Percentiles rank a stretch among this genome's conserved stretches.
Evolutionary conservation across 768 basidiomycete species (phyloP).

Genomic region (Russula sp.): DNA sequence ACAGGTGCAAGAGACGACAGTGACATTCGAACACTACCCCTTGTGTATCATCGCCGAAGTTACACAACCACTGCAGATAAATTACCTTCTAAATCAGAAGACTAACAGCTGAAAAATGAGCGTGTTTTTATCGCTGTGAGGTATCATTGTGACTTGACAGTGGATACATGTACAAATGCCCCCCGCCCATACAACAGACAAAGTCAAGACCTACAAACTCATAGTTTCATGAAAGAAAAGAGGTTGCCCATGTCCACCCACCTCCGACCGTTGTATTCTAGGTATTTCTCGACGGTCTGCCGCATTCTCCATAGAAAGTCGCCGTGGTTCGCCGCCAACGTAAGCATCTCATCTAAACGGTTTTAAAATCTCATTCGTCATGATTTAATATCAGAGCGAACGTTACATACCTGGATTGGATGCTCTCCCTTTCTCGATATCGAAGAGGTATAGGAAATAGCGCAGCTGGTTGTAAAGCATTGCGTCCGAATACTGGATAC

Average conservation of each 20-base stretch:
- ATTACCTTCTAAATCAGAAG: conserved; percentile 16
- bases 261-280: conserved; percentile 80
- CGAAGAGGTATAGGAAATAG: conserved; percentile 75
- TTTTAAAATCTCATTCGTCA: background rate
- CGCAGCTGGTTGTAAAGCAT: conserved; percentile 86
- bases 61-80: conserved; percentile 44
- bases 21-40: conserved; percentile 37
- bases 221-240: conserved; percentile 77
- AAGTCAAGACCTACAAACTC: conserved; percentile 16
- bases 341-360: conserved; percentile 46
- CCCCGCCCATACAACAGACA: background rate
- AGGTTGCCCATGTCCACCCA: conserved; percentile 79
- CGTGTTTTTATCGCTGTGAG: background rate
- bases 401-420: conserved; percentile 40
- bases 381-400: conserved; percentile 26
- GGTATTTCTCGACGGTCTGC: conserved; percentile 62
- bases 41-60: conserved; percentile 55
- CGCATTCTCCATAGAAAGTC: conserved; percentile 46
- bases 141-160: conserved; percentile 1
- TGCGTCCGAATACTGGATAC: conserved; percentile 70
- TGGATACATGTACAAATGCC: conserved; percentile 13
- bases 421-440: conserved; percentile 54
- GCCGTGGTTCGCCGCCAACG: conserved; percentile 43
- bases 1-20: conserved; percentile 21
- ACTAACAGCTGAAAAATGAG: conserved; percentile 10